phyloP scores from a whole-genome alignment of 495 filamentous ascomycete genomes.

The Penicillium atrosanguineum region DNA sequence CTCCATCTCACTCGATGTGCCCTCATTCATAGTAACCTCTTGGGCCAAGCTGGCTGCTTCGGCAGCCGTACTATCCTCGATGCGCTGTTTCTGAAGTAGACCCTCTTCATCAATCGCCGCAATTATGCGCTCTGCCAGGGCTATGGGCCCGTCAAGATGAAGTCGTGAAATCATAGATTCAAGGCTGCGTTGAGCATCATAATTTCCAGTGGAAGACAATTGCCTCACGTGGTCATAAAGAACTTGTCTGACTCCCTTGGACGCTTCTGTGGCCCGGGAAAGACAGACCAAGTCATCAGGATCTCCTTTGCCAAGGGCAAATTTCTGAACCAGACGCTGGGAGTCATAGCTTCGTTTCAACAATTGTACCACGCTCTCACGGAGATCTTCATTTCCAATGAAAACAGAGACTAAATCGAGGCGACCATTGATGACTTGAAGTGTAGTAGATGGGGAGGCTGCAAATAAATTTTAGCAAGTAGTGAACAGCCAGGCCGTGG shows the following conservation, averaged over 20 bases:
- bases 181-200: slow-evolving; percentile 36
- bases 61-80: slow-evolving; percentile 68
- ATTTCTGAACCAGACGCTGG: slow-evolving; percentile 87
- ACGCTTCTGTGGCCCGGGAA: slow-evolving; percentile 76
- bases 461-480: slow-evolving; percentile 15
- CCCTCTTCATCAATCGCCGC: slow-evolving; percentile 92
- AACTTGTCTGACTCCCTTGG: slow-evolving; percentile 60
- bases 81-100: slow-evolving; percentile 70
- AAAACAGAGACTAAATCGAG: slow-evolving; percentile 81
- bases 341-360: slow-evolving; percentile 79
- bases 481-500: too few relatives aligned
- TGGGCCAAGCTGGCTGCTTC: slow-evolving; percentile 67
- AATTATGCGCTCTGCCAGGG: slow-evolving; percentile 67
- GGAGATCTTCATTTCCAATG: slow-evolving; percentile 57
- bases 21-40: slow-evolving; percentile 62
- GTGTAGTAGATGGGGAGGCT: slow-evolving; percentile 80
- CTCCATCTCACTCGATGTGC: slow-evolving; percentile 43
- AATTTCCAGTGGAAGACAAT: slow-evolving; percentile 13
- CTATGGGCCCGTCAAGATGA: slow-evolving; percentile 62
- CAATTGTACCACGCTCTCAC: slow-evolving; percentile 63
- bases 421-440: slow-evolving; percentile 72
- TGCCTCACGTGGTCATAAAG: slow-evolving; percentile 27
- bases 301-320: slow-evolving; percentile 87
- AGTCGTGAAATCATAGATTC: slow-evolving; percentile 57
- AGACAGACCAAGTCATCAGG: slow-evolving; percentile 87